Evolutionary conservation across 352 stramenopile species (phyloP).

Genomic region (Hyaloperonospora brassicae): DNA sequence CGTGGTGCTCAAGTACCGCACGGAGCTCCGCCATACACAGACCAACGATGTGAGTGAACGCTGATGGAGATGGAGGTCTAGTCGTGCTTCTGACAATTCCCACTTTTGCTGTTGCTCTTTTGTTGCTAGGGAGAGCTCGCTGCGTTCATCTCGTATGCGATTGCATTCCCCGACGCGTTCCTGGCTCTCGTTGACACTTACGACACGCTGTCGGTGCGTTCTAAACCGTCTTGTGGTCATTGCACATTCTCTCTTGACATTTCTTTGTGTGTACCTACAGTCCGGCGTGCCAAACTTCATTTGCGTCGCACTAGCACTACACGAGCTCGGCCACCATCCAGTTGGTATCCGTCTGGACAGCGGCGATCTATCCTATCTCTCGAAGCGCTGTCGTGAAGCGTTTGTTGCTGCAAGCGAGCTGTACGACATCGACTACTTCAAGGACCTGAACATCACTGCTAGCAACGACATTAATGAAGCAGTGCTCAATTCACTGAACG

Average conservation of each 20-base stretch:
- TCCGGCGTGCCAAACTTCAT: constrained; percentile 96
- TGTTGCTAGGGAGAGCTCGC: constrained; percentile 91
- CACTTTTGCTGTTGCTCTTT: constrained; percentile 1
- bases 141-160: constrained; percentile 96
- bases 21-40: constrained; percentile 52
- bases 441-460: constrained; percentile 89
- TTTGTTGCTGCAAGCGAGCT: constrained; percentile 46
- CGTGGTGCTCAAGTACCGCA: constrained; percentile 74
- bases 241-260: constrained; percentile 10
- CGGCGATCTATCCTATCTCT: constrained; percentile 97
- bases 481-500: constrained; percentile 90
- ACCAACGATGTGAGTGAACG: constrained; percentile 67
- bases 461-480: constrained; percentile 99
- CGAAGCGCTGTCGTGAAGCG: constrained; percentile 67
- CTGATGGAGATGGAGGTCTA: neutral
- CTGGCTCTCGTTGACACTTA: constrained; percentile 98
- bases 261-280: constrained; percentile 26
- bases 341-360: constrained; percentile 95
- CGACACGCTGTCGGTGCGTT: constrained; percentile 88
- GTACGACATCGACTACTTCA: constrained; percentile 75
- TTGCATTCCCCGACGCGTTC: constrained; percentile 95
- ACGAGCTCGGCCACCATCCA: constrained; percentile 86
- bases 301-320: constrained; percentile 90
- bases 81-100: constrained; percentile 6
- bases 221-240: neutral